These are phyloP conservation scores for Pichia sp. DNA, from an alignment of 1,139 yeast genomes.

Conservation along the genomic window DNA sequence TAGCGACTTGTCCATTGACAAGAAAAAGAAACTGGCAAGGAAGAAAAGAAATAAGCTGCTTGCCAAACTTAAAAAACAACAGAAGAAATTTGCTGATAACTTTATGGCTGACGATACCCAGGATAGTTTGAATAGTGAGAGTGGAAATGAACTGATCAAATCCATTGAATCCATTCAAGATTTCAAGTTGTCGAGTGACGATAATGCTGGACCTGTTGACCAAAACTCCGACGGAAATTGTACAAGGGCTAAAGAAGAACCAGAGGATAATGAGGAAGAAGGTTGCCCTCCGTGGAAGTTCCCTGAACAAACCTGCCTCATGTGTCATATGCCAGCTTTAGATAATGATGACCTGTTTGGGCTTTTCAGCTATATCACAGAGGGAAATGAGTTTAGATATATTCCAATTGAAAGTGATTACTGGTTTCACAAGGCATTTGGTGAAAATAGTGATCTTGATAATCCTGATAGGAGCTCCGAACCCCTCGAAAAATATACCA, in stretches of 20 bases:
- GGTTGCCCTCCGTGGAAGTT: slow-evolving; percentile 46
- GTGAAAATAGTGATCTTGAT: slow-evolving; percentile 48
- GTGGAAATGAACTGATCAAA: slow-evolving; percentile 9
- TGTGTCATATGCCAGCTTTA: slow-evolving; percentile 78
- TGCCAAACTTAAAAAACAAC: slow-evolving; percentile 48
- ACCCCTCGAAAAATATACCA: slow-evolving; percentile 29
- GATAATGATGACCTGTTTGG: slow-evolving; percentile 67
- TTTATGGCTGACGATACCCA: slow-evolving; percentile 24
- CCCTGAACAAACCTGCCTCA: slow-evolving; percentile 76
- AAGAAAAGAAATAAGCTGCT: slow-evolving; percentile 42
- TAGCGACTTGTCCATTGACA: slow-evolving; percentile 23
- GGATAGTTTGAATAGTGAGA: slow-evolving; percentile 7
- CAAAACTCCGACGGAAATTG: neutral
- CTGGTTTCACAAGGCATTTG: slow-evolving; percentile 62
- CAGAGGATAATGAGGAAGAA: slow-evolving; percentile 20
- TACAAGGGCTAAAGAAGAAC: slow-evolving; percentile 16
- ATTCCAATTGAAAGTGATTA: slow-evolving; percentile 58
- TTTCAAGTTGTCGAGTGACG: slow-evolving; percentile 27
- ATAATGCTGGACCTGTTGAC: slow-evolving; percentile 3
- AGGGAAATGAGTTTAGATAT: slow-evolving; percentile 53
- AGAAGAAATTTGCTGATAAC: slow-evolving; percentile 29
- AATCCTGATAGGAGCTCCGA: slow-evolving; percentile 4
- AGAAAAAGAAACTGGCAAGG: slow-evolving; percentile 41
- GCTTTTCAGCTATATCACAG: slow-evolving; percentile 52
- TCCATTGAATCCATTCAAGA: too few relatives aligned